phyloP scores from a whole-genome alignment of 2,329 filamentous ascomycete species.

The Claviceps humidiphila region DNA sequence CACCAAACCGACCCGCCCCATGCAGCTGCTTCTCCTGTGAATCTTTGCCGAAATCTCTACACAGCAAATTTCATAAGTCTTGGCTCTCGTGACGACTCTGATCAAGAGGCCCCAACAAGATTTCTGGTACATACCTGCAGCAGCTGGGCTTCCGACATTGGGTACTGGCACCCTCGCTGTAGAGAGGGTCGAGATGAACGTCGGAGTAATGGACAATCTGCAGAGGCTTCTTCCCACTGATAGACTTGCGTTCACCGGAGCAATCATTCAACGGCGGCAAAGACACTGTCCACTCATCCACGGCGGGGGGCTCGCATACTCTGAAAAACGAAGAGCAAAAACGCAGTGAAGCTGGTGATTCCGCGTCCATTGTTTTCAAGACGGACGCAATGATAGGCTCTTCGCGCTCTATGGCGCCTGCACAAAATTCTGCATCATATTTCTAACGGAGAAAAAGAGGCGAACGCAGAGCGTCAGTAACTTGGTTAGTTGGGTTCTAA shows the following conservation, averaged over 20 bases:
- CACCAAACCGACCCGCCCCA: constrained; percentile 37
- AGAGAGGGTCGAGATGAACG: constrained; percentile 42
- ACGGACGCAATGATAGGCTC: constrained; percentile 37
- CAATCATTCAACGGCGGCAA: constrained; percentile 28
- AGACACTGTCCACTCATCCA: constrained; percentile 27
- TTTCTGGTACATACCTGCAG: constrained; percentile 27
- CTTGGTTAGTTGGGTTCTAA: too few relatives aligned
- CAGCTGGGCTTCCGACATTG: constrained; percentile 46
- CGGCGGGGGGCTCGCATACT: constrained; percentile 32
- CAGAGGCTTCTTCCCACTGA: constrained; percentile 31
- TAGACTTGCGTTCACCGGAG: constrained; percentile 12
- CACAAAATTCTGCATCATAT: constrained; percentile 40
- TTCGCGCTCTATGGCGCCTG: constrained; percentile 35
- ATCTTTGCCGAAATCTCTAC: constrained; percentile 32
- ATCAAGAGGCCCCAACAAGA: too few relatives aligned
- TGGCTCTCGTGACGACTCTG: background rate
- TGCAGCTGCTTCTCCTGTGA: constrained; percentile 28
- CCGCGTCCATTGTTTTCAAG: constrained; percentile 30
- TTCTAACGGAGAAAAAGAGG: constrained; percentile 14
- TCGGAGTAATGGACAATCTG: constrained; percentile 46
- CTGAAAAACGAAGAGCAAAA: constrained; percentile 40
- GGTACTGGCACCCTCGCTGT: constrained; percentile 36
- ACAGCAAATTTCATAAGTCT: constrained; percentile 12
- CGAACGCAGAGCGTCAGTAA: background rate
- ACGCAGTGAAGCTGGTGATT: constrained; percentile 35